phyloP scores from a whole-genome alignment of 768 basidiomycete genomes.

The Auricularia heimuer region DNA sequence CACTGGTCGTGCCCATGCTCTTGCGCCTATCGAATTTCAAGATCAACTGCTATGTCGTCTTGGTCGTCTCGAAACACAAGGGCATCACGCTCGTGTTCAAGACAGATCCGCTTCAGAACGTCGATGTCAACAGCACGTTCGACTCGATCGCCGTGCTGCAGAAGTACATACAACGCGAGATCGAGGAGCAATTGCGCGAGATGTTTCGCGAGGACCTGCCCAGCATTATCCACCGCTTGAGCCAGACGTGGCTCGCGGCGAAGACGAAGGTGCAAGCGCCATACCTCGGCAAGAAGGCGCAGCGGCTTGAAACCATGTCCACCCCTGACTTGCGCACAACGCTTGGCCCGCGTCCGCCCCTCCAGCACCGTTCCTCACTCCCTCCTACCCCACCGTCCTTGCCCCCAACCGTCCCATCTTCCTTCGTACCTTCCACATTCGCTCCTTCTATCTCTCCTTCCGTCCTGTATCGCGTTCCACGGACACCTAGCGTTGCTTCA shows the following conservation, averaged over 20 bases:
- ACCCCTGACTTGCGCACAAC: constrained; percentile 24
- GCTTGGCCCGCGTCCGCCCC: neutral
- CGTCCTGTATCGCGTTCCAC: neutral
- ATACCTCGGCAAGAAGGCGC: constrained; percentile 53
- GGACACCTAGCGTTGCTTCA: neutral
- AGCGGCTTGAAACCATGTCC: constrained; percentile 31
- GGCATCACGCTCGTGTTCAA: constrained; percentile 99
- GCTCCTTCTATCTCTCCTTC: constrained; percentile 7
- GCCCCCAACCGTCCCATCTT: neutral
- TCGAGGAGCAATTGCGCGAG: constrained; percentile 91
- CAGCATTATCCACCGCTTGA: constrained; percentile 90
- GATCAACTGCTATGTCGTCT: constrained; percentile 90
- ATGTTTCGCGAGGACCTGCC: constrained; percentile 98
- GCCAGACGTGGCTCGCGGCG: constrained; percentile 79
- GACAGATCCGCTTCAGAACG: constrained; percentile 95
- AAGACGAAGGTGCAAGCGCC: constrained; percentile 84
- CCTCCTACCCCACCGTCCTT: neutral
- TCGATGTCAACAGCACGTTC: constrained; percentile 95
- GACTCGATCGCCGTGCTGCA: constrained; percentile 97
- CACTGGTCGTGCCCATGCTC: constrained; percentile 96
- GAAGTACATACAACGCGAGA: constrained; percentile 94
- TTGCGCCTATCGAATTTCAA: constrained; percentile 93
- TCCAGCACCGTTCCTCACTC: neutral
- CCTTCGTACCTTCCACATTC: neutral
- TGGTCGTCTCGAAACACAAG: constrained; percentile 95